A percentile compares a stretch with the other conserved stretches of the same genome.
Conservation (phyloP, 331 rosid species). For the Pyracantha coccinea region DNA sequence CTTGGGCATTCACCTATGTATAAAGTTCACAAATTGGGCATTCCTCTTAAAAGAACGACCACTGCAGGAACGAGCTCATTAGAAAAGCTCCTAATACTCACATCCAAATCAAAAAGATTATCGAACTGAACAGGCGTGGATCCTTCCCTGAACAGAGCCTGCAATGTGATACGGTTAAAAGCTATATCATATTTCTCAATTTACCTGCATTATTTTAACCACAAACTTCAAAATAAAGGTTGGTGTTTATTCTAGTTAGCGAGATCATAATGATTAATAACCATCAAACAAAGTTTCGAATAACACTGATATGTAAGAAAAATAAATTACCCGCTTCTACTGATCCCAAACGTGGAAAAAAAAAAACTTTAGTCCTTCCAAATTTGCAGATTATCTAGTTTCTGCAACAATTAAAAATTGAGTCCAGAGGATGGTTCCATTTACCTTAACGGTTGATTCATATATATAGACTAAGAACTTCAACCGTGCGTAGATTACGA, state of each 20-base stretch:
- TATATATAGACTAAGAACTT: background rate
- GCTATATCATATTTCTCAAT: background rate
- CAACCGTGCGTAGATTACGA: background rate
- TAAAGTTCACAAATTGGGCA: background rate
- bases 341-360: background rate
- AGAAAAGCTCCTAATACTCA: background rate
- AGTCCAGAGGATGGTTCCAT: background rate
- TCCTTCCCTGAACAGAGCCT: background rate
- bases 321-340: too few relatives aligned
- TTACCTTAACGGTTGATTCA: background rate
- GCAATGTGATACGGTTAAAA: background rate
- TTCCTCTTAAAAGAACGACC: background rate
- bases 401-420: too few relatives aligned
- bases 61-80: background rate
- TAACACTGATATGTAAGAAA: too few relatives aligned
- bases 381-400: background rate
- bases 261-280: background rate
- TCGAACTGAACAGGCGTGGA: background rate
- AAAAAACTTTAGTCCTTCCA: background rate
- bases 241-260: too few relatives aligned
- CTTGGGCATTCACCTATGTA: background rate
- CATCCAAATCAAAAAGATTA: background rate
- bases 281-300: too few relatives aligned
- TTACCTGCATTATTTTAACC: too few relatives aligned
- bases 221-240: too few relatives aligned